phyloP scores from a whole-genome alignment of 2,329 filamentous ascomycete species.

The Pseudopithomyces chartarum region DNA sequence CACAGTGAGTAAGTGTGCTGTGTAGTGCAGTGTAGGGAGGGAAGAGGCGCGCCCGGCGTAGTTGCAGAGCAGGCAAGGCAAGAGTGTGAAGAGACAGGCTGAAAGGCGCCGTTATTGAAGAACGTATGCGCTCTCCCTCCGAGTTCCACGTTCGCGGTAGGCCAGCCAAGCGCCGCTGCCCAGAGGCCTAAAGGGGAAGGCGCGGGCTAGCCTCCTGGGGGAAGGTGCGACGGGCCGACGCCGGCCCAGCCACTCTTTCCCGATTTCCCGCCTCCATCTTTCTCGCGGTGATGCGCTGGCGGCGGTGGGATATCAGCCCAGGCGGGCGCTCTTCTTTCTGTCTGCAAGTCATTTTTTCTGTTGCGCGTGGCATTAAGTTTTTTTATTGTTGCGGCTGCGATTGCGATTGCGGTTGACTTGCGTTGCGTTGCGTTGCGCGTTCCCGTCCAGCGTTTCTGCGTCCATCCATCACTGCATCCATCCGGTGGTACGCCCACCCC shows the following conservation, averaged over 20 bases:
- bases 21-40: too few relatives aligned
- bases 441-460: neutral
- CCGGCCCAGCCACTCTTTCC: conserved; percentile 3
- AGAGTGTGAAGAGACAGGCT: neutral
- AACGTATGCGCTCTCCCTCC: neutral
- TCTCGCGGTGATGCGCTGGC: conserved; percentile 11
- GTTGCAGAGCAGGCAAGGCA: neutral
- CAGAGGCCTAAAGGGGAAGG: neutral
- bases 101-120: neutral
- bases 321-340: conserved; percentile 12
- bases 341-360: conserved; percentile 1
- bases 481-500: neutral
- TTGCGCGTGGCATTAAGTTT: too few relatives aligned
- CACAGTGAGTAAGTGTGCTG: neutral
- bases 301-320: conserved; percentile 3
- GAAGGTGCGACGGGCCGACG: neutral
- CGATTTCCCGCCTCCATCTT: conserved; percentile 5
- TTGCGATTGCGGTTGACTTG: conserved; percentile 1
- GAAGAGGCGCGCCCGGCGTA: conserved; percentile 1
- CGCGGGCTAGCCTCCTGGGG: neutral
- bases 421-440: neutral
- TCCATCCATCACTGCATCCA: neutral
- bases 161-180: conserved; percentile 1
- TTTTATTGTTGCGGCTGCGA: neutral
- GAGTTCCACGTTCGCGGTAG: neutral